Conservation (phyloP, 768 basidiomycete species). For the Auricularia sp. region DNA sequence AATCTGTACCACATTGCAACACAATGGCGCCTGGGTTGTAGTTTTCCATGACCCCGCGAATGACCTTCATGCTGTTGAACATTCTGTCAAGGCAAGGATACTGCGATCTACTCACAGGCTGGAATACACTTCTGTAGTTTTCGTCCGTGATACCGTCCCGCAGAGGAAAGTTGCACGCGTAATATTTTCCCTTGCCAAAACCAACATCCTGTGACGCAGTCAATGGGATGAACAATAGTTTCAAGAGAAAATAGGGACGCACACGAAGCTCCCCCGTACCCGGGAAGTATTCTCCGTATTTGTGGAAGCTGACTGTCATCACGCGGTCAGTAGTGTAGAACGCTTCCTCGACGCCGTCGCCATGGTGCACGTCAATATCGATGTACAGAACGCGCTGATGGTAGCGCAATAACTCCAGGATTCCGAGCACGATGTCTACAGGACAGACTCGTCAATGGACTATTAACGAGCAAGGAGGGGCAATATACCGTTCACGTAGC, state of each 20-base stretch:
- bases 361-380: conserved; percentile 97
- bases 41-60: conserved; percentile 85
- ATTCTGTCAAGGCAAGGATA: conserved; percentile 25
- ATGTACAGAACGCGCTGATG: conserved; percentile 93
- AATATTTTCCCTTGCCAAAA: conserved; percentile 88
- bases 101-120: conserved; percentile 42
- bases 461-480: background rate
- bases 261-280: conserved; percentile 89
- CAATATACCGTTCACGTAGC: conserved; percentile 86
- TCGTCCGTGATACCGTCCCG: conserved; percentile 94
- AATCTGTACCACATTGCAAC: conserved; percentile 95
- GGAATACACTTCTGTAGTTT: conserved; percentile 89
- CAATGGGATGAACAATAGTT: background rate
- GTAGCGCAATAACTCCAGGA: conserved; percentile 90
- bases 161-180: conserved; percentile 89
- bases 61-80: conserved; percentile 46
- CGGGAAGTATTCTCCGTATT: conserved; percentile 98
- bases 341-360: conserved; percentile 98
- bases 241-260: conserved; percentile 33
- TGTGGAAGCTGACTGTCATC: conserved; percentile 97
- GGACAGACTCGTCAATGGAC: background rate
- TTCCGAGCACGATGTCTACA: conserved; percentile 91
- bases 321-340: conserved; percentile 98
- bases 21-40: conserved; percentile 94
- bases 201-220: conserved; percentile 64